phyloP scores from a whole-genome alignment of 331 rosid species.

The Prunus yedoensis region DNA sequence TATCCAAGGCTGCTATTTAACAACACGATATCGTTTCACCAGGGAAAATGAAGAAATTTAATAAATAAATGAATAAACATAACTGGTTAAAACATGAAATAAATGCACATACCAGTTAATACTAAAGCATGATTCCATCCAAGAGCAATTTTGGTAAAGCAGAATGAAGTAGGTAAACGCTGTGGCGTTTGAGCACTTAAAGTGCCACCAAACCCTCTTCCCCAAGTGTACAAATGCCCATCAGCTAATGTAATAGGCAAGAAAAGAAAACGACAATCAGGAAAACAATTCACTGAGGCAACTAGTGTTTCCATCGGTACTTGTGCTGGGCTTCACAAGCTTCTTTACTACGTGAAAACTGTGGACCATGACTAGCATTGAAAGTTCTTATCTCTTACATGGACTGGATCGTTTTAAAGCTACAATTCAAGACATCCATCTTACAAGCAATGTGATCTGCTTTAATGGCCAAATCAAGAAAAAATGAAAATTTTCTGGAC shows the following conservation, averaged over 20 bases:
- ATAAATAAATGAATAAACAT: conserved; percentile 5
- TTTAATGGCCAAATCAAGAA: background rate
- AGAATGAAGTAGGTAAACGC: conserved; percentile 26
- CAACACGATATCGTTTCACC: background rate
- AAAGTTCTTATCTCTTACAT: background rate
- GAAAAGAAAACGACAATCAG: conserved; percentile 4
- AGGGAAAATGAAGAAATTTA: background rate
- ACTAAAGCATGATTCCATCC: conserved; percentile 94
- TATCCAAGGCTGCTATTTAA: background rate
- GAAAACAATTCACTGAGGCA: background rate
- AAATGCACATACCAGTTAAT: conserved; percentile 51
- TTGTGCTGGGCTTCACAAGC: too few relatives aligned
- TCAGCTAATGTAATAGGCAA: conserved; percentile 40
- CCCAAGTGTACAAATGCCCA: conserved; percentile 82
- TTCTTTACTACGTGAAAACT: background rate
- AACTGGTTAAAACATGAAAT: background rate
- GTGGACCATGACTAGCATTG: background rate
- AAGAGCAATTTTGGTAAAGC: conserved; percentile 42
- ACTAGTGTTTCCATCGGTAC: background rate
- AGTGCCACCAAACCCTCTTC: conserved; percentile 70
- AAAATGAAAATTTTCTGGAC: conserved; percentile 11
- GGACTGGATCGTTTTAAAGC: background rate
- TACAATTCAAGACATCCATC: background rate
- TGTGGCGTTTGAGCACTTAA: conserved; percentile 55
- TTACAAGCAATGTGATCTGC: background rate